Evolutionary conservation across 495 filamentous ascomycete species (phyloP).

Genomic region (Lichenothelia convexa): DNA sequence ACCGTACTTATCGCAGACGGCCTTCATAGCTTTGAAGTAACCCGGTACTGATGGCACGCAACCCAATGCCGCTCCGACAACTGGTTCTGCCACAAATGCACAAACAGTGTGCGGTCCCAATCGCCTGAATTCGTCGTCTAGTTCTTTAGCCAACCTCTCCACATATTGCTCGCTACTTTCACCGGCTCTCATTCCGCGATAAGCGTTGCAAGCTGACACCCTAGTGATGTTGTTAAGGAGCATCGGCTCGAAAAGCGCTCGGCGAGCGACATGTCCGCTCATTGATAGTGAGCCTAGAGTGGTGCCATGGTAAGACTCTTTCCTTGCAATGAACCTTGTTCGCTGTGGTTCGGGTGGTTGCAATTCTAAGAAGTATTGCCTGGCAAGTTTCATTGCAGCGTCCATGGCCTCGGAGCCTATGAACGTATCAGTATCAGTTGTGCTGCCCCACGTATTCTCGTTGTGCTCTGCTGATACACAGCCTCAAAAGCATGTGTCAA

Average conservation of each 20-base stretch:
- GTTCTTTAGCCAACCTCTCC: conserved; percentile 39
- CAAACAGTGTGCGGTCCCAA: conserved; percentile 54
- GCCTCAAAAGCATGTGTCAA: no score
- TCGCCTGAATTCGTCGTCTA: conserved; percentile 56
- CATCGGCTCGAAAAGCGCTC: conserved; percentile 48
- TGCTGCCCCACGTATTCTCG: neutral
- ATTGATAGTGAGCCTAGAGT: conserved; percentile 49
- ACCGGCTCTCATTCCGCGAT: conserved; percentile 25
- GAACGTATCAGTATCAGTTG: neutral
- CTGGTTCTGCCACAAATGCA: conserved; percentile 60
- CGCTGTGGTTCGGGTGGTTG: conserved; percentile 29
- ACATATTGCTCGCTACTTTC: conserved; percentile 29
- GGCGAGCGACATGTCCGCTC: conserved; percentile 42
- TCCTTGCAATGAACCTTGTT: conserved; percentile 42
- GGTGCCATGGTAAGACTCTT: conserved; percentile 58
- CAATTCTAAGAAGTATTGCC: conserved; percentile 45
- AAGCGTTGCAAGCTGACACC: conserved; percentile 53
- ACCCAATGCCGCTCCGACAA: conserved; percentile 35
- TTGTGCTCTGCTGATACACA: no score
- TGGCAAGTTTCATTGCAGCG: conserved; percentile 44
- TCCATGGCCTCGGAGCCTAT: conserved; percentile 55
- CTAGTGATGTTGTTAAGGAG: conserved; percentile 39
- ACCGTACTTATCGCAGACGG: conserved; percentile 24
- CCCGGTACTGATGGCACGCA: conserved; percentile 23
- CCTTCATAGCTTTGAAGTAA: conserved; percentile 22